Conservation (phyloP, 2,329 filamentous ascomycete species). For the Xylaria polymorpha region DNA sequence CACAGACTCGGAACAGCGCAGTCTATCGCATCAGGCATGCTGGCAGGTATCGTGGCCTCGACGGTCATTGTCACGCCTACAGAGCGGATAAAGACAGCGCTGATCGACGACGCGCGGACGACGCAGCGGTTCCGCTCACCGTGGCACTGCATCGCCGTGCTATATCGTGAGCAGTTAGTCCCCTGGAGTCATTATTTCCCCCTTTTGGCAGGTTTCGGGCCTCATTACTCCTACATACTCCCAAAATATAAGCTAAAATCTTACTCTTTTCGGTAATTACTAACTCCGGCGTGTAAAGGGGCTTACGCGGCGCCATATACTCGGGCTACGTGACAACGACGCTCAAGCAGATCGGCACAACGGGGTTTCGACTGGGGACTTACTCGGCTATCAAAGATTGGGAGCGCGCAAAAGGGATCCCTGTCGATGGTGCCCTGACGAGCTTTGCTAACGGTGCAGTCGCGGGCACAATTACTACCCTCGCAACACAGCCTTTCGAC, state of each 20-base stretch:
- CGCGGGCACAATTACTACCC: constrained; percentile 54
- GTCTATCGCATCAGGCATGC: constrained; percentile 69
- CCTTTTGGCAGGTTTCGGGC: too few relatives aligned
- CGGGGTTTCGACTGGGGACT: constrained; percentile 70
- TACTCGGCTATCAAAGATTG: constrained; percentile 72
- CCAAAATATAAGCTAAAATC: too few relatives aligned
- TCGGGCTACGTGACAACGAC: constrained; percentile 70
- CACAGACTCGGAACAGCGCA: constrained; percentile 65
- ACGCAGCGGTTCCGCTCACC: constrained; percentile 58
- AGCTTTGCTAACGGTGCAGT: constrained; percentile 57
- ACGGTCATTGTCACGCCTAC: constrained; percentile 70
- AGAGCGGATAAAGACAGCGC: constrained; percentile 72
- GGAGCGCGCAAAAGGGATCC: constrained; percentile 42
- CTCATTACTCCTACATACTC: too few relatives aligned
- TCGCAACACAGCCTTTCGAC: constrained; percentile 70
- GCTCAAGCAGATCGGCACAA: constrained; percentile 70
- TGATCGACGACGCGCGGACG: constrained; percentile 67
- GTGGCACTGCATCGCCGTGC: constrained; percentile 60
- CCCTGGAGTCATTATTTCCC: too few relatives aligned
- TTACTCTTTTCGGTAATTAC: too few relatives aligned
- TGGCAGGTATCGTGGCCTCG: constrained; percentile 67
- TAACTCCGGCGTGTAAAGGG: too few relatives aligned
- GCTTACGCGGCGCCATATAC: constrained; percentile 64
- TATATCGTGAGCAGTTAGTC: constrained; percentile 64
- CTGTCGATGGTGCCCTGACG: constrained; percentile 49